Conservation (phyloP, 257 asterid genomes). For the Nicotiana attenuata region DNA sequence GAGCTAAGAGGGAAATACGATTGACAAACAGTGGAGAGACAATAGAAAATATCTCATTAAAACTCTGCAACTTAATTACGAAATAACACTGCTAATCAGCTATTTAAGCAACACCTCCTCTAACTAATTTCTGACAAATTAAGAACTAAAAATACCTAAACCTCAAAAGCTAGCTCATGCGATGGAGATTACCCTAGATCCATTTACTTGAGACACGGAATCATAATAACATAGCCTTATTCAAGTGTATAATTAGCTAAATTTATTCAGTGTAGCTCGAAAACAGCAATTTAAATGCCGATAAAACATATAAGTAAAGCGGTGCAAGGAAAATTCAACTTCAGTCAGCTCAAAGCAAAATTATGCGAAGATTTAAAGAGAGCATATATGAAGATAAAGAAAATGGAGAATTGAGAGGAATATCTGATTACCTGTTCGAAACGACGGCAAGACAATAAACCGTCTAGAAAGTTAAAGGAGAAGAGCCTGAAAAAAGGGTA, state of each 20-base stretch:
- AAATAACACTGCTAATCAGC: neutral
- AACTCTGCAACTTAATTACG: neutral
- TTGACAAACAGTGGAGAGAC: neutral
- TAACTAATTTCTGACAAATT: neutral
- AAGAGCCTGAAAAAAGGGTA: neutral
- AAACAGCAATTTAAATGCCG: neutral
- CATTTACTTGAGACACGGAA: neutral
- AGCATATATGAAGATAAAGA: neutral
- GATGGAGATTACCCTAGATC: neutral
- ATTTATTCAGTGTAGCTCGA: neutral
- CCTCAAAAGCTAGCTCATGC: neutral
- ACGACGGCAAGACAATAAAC: neutral
- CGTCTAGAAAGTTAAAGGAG: neutral
- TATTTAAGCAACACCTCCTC: neutral
- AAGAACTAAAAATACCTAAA: neutral
- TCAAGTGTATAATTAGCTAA: neutral
- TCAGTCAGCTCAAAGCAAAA: neutral
- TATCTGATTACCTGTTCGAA: neutral
- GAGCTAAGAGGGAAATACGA: too few species aligned
- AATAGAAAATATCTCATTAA: neutral
- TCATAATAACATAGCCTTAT: neutral
- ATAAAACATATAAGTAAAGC: neutral
- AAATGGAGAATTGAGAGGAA: neutral
- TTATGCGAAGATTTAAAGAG: neutral
- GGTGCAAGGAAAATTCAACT: neutral